Percentiles rank a stretch among this genome's conserved stretches.
phyloP scores from a whole-genome alignment of 2,329 filamentous ascomycete genomes.

The Cercospora canescens region DNA sequence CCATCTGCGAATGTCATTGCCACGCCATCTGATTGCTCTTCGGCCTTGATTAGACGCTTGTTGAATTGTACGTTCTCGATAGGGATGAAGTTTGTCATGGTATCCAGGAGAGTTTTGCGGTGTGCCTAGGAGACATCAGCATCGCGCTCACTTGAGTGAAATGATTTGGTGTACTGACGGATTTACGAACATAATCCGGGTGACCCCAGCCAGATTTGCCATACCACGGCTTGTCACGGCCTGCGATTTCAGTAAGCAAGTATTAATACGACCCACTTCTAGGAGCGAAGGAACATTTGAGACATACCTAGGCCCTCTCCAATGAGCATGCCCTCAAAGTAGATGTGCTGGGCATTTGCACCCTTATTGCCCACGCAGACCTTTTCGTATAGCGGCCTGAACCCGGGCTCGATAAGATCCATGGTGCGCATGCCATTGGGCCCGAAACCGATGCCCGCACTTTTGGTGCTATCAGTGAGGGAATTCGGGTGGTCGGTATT shows the following conservation, averaged over 20 bases:
- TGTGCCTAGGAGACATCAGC: slow-evolving; percentile 32
- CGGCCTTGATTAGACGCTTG: slow-evolving; percentile 29
- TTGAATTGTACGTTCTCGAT: slow-evolving; percentile 35
- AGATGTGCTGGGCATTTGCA: slow-evolving; percentile 7
- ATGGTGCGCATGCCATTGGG: slow-evolving; percentile 17
- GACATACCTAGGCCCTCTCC: slow-evolving; percentile 8
- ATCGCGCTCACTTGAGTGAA: not conserved
- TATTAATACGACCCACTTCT: not conserved
- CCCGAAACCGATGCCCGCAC: slow-evolving; percentile 42
- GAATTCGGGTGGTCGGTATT: not conserved
- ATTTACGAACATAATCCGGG: slow-evolving; percentile 12
- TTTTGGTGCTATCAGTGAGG: not conserved
- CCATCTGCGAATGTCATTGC: slow-evolving; percentile 14
- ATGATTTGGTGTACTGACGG: not conserved
- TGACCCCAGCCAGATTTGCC: slow-evolving; percentile 12
- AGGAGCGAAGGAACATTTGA: not conserved
- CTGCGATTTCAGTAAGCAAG: not conserved
- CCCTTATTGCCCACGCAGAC: slow-evolving; percentile 10
- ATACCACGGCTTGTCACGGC: slow-evolving; percentile 24
- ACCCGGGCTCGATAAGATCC: slow-evolving; percentile 6
- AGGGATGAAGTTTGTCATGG: slow-evolving; percentile 51
- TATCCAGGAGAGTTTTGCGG: slow-evolving; percentile 52
- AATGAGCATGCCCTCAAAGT: slow-evolving; percentile 17
- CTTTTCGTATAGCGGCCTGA: slow-evolving; percentile 12
- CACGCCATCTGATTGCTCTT: slow-evolving; percentile 21